A percentile compares a stretch with the other conserved stretches of the same genome.
phyloP scores from a whole-genome alignment of 805 yeast species.

The Cyberlindnera euphorbiiphila region DNA sequence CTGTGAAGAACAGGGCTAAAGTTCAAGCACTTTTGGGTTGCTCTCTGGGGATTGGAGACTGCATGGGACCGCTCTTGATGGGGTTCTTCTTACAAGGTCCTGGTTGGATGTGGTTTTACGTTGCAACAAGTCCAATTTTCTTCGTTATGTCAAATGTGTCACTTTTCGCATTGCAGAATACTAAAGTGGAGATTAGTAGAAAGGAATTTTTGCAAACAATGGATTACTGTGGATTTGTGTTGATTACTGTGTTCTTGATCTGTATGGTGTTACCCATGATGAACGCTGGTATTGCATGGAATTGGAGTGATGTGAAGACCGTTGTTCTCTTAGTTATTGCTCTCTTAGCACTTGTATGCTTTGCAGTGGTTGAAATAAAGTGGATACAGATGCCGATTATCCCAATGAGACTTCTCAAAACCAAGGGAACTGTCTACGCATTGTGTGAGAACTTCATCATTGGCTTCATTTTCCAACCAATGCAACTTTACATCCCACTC shows the following conservation, averaged over 20 bases:
- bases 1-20: conserved; percentile 47
- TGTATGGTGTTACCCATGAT: conserved; percentile 13
- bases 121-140: conserved; percentile 39
- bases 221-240: conserved; percentile 13
- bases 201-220: conserved; percentile 2
- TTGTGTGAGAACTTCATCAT: conserved; percentile 40
- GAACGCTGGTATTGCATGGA: conserved; percentile 12
- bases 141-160: conserved; percentile 1
- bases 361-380: conserved; percentile 44
- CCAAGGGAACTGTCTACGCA: conserved; percentile 34
- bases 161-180: conserved; percentile 3
- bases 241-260: conserved; percentile 7
- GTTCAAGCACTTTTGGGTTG: conserved; percentile 53
- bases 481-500: conserved; percentile 45
- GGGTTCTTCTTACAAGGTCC: conserved; percentile 40
- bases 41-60: conserved; percentile 47
- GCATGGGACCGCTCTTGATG: conserved; percentile 54
- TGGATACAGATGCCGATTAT: conserved; percentile 48
- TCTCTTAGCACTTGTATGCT: conserved; percentile 33
- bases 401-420: conserved; percentile 42
- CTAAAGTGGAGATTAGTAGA: not conserved
- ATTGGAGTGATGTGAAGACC: conserved; percentile 3
- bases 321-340: not conserved
- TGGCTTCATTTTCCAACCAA: conserved; percentile 46
- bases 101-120: conserved; percentile 53